Evolutionary conservation across 1,284 basidiomycete species (phyloP).

Genomic region (Puccinia brachypodii): DNA sequence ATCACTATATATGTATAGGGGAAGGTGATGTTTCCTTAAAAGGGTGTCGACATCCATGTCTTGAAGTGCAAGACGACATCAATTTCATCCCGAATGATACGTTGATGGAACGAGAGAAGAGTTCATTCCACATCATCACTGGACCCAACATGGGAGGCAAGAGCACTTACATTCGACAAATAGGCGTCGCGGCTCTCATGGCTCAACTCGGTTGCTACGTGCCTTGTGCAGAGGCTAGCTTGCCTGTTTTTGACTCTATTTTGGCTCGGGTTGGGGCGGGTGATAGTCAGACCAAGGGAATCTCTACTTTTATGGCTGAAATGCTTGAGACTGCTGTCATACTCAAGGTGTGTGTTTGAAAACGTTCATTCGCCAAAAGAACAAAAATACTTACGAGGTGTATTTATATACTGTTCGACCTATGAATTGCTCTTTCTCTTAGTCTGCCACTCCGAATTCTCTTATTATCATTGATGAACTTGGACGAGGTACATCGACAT

Average conservation of each 20-base stretch:
- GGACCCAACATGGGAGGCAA: constrained; percentile 98
- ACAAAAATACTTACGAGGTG: neutral
- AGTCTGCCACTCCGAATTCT: constrained; percentile 89
- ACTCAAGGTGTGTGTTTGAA: constrained; percentile 67
- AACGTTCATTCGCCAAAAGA: neutral
- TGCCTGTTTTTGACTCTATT: constrained; percentile 96
- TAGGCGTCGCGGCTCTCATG: constrained; percentile 91
- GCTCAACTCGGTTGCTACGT: constrained; percentile 94
- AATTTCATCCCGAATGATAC: constrained; percentile 94
- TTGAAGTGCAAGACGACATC: constrained; percentile 94
- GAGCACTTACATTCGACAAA: constrained; percentile 64
- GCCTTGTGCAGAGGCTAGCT: constrained; percentile 73
- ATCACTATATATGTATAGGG: constrained; percentile 61
- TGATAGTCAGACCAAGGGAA: constrained; percentile 94
- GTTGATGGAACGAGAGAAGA: constrained; percentile 71
- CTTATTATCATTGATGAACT: constrained; percentile 98
- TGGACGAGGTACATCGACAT: constrained; percentile 96
- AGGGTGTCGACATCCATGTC: constrained; percentile 88
- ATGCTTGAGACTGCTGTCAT: constrained; percentile 98
- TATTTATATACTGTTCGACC: neutral
- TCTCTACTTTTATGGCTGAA: constrained; percentile 99
- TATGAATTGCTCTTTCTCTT: constrained; percentile 42
- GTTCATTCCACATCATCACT: constrained; percentile 62
- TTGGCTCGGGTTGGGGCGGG: constrained; percentile 95
- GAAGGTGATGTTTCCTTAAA: constrained; percentile 72